These are phyloP conservation scores for Anthracocystis walkeri DNA, from an alignment of 1,284 basidiomycete genomes.

Conservation along the genomic window DNA sequence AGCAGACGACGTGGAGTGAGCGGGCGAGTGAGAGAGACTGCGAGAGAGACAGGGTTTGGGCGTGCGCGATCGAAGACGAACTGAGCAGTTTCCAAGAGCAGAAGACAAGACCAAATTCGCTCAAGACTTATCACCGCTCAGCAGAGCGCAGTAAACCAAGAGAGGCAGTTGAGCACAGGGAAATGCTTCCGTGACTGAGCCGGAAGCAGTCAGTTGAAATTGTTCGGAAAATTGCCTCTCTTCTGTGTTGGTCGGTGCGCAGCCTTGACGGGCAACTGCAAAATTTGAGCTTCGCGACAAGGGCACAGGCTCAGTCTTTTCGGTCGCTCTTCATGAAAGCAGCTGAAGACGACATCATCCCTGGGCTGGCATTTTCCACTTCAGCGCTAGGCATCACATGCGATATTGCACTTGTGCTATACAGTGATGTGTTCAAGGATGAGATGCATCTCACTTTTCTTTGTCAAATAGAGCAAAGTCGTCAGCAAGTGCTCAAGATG, in stretches of 20 bases:
- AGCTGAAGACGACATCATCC: slow-evolving; percentile 4
- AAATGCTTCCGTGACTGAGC: slow-evolving; percentile 15
- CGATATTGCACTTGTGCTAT: no score
- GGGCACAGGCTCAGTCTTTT: slow-evolving; percentile 6
- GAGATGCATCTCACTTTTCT: no score
- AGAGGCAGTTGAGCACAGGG: slow-evolving; percentile 4
- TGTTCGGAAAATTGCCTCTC: neutral
- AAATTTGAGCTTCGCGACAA: no score
- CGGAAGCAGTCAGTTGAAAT: neutral
- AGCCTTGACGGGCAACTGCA: no score
- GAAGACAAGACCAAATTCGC: no score
- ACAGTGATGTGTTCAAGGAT: no score
- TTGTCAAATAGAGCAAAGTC: no score
- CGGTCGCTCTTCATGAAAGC: neutral
- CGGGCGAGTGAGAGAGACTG: neutral
- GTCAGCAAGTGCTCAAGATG: no score
- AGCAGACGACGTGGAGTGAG: slow-evolving; percentile 10
- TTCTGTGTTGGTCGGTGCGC: no score
- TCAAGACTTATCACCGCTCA: neutral
- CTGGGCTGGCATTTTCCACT: neutral
- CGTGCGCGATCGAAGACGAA: slow-evolving; percentile 17
- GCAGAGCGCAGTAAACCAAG: neutral
- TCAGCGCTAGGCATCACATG: no score
- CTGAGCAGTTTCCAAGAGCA: neutral
- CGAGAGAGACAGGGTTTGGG: neutral